Percentiles rank a stretch among this genome's conserved stretches.
phyloP scores from a whole-genome alignment of 345 rosid genomes.

The Eucalyptus marginata region DNA sequence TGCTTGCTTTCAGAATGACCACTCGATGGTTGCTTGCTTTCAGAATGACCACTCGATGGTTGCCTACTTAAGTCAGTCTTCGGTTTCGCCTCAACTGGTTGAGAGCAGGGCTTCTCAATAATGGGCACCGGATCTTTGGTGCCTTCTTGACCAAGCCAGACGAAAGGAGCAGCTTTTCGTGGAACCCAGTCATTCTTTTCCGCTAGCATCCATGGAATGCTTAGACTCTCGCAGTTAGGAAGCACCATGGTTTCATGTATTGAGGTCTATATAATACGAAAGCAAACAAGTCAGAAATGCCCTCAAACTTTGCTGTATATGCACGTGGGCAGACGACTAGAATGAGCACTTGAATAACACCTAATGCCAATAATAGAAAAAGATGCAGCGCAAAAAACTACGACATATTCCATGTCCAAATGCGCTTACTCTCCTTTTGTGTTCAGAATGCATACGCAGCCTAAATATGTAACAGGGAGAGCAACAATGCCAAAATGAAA shows the following conservation, averaged over 20 bases:
- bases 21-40: constrained; percentile 1
- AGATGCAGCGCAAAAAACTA: background rate
- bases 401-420: background rate
- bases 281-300: background rate
- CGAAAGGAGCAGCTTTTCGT: constrained; percentile 65
- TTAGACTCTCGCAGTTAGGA: constrained; percentile 74
- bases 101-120: constrained; percentile 5
- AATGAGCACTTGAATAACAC: background rate
- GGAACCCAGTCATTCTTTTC: constrained; percentile 91
- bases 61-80: constrained; percentile 8
- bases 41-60: constrained; percentile 8
- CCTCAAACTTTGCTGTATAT: background rate
- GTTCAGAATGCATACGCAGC: background rate
- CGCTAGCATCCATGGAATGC: constrained; percentile 81
- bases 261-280: constrained; percentile 16
- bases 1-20: constrained; percentile 22
- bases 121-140: constrained; percentile 12
- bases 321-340: background rate
- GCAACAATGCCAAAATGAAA: background rate
- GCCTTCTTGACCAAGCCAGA: constrained; percentile 74
- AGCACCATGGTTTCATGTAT: constrained; percentile 77
- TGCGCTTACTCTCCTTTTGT: background rate
- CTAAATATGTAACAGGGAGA: background rate
- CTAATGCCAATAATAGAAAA: background rate
- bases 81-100: constrained; percentile 21